These are phyloP conservation scores for Galerina marginata DNA, from an alignment of 768 basidiomycete genomes.

Conservation along the genomic window DNA sequence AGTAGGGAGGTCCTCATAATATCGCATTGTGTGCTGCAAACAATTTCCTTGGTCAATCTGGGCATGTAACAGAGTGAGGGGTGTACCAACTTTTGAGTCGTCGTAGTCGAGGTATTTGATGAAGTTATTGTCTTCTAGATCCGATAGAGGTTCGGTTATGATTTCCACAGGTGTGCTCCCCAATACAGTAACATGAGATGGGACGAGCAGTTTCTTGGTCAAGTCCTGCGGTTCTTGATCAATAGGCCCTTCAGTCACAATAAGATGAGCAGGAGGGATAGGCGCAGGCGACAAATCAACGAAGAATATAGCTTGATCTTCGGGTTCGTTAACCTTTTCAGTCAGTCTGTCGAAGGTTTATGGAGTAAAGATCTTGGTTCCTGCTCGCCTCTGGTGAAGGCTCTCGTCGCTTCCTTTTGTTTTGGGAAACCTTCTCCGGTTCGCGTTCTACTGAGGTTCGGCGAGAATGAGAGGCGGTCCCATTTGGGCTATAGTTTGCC, in stretches of 20 bases:
- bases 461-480: not conserved
- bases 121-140: conserved; percentile 64
- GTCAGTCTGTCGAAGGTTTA: not conserved
- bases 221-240: not conserved
- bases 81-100: conserved; percentile 54
- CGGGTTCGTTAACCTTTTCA: not conserved
- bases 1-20: conserved; percentile 60
- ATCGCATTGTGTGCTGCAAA: conserved; percentile 59
- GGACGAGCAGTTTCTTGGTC: conserved; percentile 55
- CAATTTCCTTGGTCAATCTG: not conserved
- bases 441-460: conserved; percentile 1
- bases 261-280: not conserved
- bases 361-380: too few relatives aligned
- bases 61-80: not conserved
- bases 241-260: not conserved
- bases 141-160: conserved; percentile 41
- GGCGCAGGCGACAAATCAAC: conserved; percentile 8
- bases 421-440: not conserved
- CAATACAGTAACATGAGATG: conserved; percentile 71
- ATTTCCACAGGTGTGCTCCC: conserved; percentile 52
- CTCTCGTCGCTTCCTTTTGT: conserved; percentile 15
- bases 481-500: not conserved
- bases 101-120: conserved; percentile 84
- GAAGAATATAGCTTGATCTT: conserved; percentile 1
- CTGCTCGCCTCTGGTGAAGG: too few relatives aligned